Evolutionary conservation across 371 early-diverging fungal genomes (phyloP), one percentile per base, ranked within the genome.

Genomic region (Funneliformis caledonium): DNA sequence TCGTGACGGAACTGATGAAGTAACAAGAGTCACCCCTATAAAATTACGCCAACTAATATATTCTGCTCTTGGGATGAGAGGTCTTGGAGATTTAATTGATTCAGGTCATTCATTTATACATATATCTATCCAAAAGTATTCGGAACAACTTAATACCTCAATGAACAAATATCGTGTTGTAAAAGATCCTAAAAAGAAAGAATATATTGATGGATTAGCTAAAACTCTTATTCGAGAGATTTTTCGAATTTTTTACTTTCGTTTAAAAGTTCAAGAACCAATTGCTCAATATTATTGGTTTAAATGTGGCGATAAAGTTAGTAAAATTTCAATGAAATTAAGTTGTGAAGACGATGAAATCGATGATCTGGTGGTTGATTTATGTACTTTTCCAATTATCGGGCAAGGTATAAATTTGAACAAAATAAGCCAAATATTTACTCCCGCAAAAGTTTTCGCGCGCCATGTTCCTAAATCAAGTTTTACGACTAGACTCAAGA

Each of bases 31-130:
- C 7, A n/a, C 42, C 3, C 47, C 79, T 52, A 70, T 26, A 42
- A 70, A 45, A 22, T 14, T 79, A n/a, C 70, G 80, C n/a, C 56
- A 79, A 79, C 72, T 43, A 70, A 33, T 79, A n/a, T 79, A 65
- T 70, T 14, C 19, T 56, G 12, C 50, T 19, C 26, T 79, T 14
- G 67, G 70, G 5, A 52, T 6, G 26, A 26, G 26, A 26, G 73
- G 73, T 14, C 33, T 72, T 26, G 26, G 22, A 14, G 19, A 26
- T 11, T 45, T 70, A 19, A 22, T 3, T 2, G 19, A 37, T 11
- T 12, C 42, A 10, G 43, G 22, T 43, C 19, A 45, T 1, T 52
- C 0, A n/a, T 50, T 0, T 50, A 16, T n/a, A 33, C 56, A 72
- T 31, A 26, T 22, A 6, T 72, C 33, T 52, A 52, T 72, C 16